Percentiles rank a stretch among this genome's conserved stretches.
phyloP scores from a whole-genome alignment of 2,329 filamentous ascomycete genomes.

The Colletotrichum coccodes region DNA sequence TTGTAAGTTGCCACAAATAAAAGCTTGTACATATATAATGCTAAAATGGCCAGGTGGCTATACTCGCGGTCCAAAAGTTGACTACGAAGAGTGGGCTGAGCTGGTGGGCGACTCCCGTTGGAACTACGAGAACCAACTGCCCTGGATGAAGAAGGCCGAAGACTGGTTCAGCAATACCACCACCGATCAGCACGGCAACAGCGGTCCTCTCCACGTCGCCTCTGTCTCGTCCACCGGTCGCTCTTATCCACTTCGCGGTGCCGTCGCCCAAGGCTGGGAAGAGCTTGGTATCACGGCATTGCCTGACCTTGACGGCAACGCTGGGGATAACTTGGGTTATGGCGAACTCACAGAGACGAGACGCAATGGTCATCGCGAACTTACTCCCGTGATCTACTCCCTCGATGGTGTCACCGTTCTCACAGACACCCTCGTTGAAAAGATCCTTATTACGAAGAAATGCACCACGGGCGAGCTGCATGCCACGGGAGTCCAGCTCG shows the following conservation, averaged over 20 bases:
- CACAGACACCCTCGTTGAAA: conserved; percentile 37
- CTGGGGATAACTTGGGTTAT: conserved; percentile 44
- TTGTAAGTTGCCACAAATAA: conserved; percentile 7
- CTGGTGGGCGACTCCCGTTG: conserved; percentile 44
- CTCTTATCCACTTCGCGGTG: conserved; percentile 49
- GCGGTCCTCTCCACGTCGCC: conserved; percentile 48
- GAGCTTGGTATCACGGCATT: conserved; percentile 48
- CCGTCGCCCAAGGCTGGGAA: conserved; percentile 48
- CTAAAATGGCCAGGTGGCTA: conserved; percentile 42
- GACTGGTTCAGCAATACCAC: conserved; percentile 40
- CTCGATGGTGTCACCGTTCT: conserved; percentile 40
- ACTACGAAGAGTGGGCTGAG: conserved; percentile 15
- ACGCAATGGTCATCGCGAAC: conserved; percentile 37
- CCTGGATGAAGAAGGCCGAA: conserved; percentile 25
- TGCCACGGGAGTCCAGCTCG: conserved; percentile 41
- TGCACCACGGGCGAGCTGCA: not conserved
- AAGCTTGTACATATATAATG: too few species aligned
- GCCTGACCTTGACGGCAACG: conserved; percentile 37
- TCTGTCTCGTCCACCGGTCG: conserved; percentile 44
- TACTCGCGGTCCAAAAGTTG: conserved; percentile 51
- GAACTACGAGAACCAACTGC: conserved; percentile 50
- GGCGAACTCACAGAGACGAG: conserved; percentile 41
- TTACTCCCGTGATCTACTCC: conserved; percentile 37
- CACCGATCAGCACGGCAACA: conserved; percentile 49
- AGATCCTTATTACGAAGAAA: conserved; percentile 28